Evolutionary conservation across 2,329 filamentous ascomycete species (phyloP), one percentile per base, ranked within the genome.

Genomic region (Sporothrix euskadiensis): DNA sequence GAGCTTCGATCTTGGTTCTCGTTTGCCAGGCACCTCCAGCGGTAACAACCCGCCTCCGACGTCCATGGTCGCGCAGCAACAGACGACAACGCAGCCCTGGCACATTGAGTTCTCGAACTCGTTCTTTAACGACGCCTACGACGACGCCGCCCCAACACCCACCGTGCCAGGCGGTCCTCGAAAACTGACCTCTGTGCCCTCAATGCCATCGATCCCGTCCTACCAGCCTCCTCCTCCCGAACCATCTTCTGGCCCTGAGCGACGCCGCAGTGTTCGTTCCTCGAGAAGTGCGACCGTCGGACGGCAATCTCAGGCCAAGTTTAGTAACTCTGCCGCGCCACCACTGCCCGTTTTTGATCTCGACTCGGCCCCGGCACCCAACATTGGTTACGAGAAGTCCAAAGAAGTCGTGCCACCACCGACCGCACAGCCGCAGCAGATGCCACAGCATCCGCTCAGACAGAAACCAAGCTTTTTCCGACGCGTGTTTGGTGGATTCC

Each of bases 401-500:
- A 89, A 89, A 78, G 86, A 87, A 70, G 79, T 83, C 74, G 81
- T 82, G 74, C 76, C 83, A 81, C 78, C 85, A 81, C 80, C 75
- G 81, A n/a, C 63, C 10, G 61, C 69, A 9, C 75, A 75, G 35
- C 71, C 52, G 19, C 74, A 73, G 47, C 74, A 74, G 70, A 57
- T 66, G 19, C 73, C 69, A 22, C 70, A 56, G 44, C 72, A 74
- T 32, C 74, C 74, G 12, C 72, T 75, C n/a, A 47, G 74, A 79
- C 91, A 93, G 78, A 89, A 90, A 73, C 92, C 89, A 9, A 94
- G 96, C 26, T 98, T 99, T 84, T 98, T 98, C 84, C 90, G 94
- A 78, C 90, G 95, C 76, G 92, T 98, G 54, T 98, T 98, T 84
- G 93, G 92, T 61, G 92, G 91, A 10, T 89, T 92, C 49, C 92